Evolutionary conservation across 2,329 filamentous ascomycete genomes (phyloP).

Genomic region (Lecanoromycetidae sp.): DNA sequence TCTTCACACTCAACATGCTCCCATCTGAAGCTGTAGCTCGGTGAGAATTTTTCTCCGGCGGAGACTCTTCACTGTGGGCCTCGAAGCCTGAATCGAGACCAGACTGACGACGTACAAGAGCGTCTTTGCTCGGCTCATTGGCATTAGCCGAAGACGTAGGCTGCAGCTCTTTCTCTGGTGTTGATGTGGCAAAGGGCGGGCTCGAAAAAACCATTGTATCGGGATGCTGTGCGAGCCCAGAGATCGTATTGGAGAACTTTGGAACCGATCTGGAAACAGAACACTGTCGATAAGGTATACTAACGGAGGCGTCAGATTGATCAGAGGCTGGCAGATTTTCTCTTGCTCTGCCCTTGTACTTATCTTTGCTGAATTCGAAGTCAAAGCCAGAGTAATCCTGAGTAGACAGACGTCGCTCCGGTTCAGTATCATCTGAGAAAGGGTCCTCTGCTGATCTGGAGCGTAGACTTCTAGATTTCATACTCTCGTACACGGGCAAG

Average conservation of each 20-base stretch:
- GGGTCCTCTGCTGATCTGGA: constrained; percentile 10
- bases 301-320: not conserved
- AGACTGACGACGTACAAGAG: constrained; percentile 2
- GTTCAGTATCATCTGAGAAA: constrained; percentile 11
- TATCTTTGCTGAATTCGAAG: constrained; percentile 8
- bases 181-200: constrained; percentile 13
- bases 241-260: constrained; percentile 13
- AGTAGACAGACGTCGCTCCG: not conserved
- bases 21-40: constrained; percentile 4
- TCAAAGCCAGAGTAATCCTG: constrained; percentile 12
- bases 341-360: not conserved
- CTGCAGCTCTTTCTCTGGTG: constrained; percentile 11
- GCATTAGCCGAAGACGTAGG: not conserved
- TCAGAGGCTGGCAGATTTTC: not conserved
- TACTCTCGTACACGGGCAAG: constrained; percentile 18
- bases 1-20: constrained; percentile 12
- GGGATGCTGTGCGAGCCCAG: constrained; percentile 17
- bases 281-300: not conserved
- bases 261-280: not conserved
- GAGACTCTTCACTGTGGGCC: constrained; percentile 6
- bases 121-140: not conserved
- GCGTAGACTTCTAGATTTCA: constrained; percentile 10
- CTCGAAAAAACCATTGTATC: constrained; percentile 15
- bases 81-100: constrained; percentile 3
- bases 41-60: not conserved